These are phyloP conservation scores for Tuber magnatum DNA, from an alignment of 495 filamentous ascomycete genomes.

Conservation along the genomic window DNA sequence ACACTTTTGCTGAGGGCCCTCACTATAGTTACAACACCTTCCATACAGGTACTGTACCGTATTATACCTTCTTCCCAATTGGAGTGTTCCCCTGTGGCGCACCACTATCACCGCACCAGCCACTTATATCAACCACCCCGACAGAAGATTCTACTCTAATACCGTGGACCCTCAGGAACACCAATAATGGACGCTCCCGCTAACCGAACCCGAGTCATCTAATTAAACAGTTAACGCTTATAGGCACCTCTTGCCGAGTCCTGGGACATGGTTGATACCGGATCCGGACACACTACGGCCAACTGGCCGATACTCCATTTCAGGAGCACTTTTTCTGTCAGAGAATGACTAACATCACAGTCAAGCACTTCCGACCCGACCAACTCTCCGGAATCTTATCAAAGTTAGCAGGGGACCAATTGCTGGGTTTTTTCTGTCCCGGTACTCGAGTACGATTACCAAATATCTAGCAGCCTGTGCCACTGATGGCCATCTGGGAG, in stretches of 20 bases:
- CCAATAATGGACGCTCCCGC: neutral
- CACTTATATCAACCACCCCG: neutral
- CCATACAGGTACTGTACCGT: neutral
- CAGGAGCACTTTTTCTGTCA: neutral
- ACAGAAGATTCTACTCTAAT: neutral
- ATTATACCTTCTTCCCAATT: neutral
- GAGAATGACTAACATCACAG: neutral
- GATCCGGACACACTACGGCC: neutral
- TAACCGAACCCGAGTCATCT: neutral
- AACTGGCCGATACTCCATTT: neutral
- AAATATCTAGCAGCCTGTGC: neutral
- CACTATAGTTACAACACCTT: neutral
- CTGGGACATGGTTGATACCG: neutral
- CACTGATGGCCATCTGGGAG: neutral
- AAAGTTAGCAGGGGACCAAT: neutral
- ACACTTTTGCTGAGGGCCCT: neutral
- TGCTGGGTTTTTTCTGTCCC: neutral
- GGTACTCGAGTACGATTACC: too few relatives aligned
- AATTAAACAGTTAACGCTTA: neutral
- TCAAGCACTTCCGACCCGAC: neutral
- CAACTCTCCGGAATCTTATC: neutral
- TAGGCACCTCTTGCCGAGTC: neutral
- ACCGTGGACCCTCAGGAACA: neutral
- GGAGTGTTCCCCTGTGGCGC: neutral
- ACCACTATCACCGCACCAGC: neutral